A percentile compares a stretch with the other conserved stretches of the same genome.
Conservation (phyloP, 352 stramenopile genomes). For the Phytopythium cucurbitacearum region DNA sequence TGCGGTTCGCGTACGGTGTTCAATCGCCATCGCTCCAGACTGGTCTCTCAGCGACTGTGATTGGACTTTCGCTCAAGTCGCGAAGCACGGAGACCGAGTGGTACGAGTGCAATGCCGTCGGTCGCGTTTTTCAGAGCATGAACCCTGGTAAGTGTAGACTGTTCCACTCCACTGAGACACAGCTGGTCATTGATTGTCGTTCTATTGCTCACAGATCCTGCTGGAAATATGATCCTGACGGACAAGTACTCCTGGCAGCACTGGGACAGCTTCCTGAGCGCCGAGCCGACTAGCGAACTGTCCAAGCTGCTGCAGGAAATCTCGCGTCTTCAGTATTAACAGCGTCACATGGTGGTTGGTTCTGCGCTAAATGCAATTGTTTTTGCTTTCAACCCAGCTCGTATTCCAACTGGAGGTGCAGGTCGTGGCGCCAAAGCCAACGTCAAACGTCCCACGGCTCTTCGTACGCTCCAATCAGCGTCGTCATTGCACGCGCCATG, state of each 20-base stretch:
- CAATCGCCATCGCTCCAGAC: slow-evolving; percentile 59
- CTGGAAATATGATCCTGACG: slow-evolving; percentile 40
- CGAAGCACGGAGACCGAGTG: slow-evolving; percentile 75
- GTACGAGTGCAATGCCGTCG: slow-evolving; percentile 75
- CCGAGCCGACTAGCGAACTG: slow-evolving; percentile 37
- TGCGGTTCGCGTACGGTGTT: slow-evolving; percentile 58
- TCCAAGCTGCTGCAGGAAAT: slow-evolving; percentile 63
- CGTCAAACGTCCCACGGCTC: neutral
- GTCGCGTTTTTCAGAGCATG: slow-evolving; percentile 50
- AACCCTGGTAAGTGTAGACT: slow-evolving; percentile 33
- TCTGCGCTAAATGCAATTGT: neutral
- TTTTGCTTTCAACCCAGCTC: too few relatives aligned
- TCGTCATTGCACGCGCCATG: neutral
- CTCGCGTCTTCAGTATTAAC: slow-evolving; percentile 40
- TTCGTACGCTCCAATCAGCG: neutral
- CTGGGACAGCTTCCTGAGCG: slow-evolving; percentile 58
- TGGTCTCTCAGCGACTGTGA: slow-evolving; percentile 53
- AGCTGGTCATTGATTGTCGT: slow-evolving; percentile 1
- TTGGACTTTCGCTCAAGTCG: slow-evolving; percentile 72
- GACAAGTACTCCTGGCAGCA: slow-evolving; percentile 84
- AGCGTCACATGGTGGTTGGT: neutral
- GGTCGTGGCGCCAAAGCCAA: too few relatives aligned
- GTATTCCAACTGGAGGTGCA: too few relatives aligned
- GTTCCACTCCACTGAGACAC: neutral
- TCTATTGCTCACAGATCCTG: slow-evolving; percentile 13